phyloP scores from a whole-genome alignment of 805 yeast species.

The Myxozyma melibiosi region DNA sequence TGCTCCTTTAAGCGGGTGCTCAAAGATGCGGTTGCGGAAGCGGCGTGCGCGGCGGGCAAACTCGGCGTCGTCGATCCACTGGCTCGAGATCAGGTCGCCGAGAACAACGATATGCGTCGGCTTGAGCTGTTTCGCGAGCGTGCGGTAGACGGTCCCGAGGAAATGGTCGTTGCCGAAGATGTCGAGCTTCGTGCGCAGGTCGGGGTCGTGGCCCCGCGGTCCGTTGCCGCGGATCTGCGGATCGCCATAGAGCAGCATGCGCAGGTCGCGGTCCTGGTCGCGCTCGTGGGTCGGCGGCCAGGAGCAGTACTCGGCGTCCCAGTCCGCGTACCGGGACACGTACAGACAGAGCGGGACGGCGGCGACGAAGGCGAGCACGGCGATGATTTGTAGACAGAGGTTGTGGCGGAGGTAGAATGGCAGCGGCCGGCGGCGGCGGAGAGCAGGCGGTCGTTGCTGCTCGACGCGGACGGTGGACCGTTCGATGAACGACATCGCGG shows the following conservation, averaged over 20 bases:
- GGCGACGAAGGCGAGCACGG: slow-evolving; percentile 4
- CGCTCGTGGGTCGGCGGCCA: slow-evolving; percentile 11
- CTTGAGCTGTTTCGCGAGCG: slow-evolving; percentile 61
- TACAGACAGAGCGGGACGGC: slow-evolving; percentile 12
- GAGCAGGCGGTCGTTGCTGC: background rate
- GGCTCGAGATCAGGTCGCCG: slow-evolving; percentile 92
- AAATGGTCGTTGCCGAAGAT: slow-evolving; percentile 88
- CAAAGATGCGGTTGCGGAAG: slow-evolving; percentile 45
- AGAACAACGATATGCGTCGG: slow-evolving; percentile 86
- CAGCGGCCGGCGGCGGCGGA: background rate
- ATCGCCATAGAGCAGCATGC: slow-evolving; percentile 82
- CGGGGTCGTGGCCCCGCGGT: slow-evolving; percentile 60
- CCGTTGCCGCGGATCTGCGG: slow-evolving; percentile 90
- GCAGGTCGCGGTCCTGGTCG: slow-evolving; percentile 3
- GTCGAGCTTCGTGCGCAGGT: slow-evolving; percentile 74
- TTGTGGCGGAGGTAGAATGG: slow-evolving; percentile 10
- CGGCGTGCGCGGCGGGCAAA: slow-evolving; percentile 78
- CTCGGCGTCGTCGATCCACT: slow-evolving; percentile 90
- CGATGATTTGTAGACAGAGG: background rate
- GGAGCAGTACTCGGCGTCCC: slow-evolving; percentile 9
- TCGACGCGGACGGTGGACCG: no score
- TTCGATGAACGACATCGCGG: no score
- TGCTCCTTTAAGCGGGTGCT: background rate
- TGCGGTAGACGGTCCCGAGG: slow-evolving; percentile 76
- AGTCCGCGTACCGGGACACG: slow-evolving; percentile 12